Base-by-base conservation (phyloP, 371 early-diverging fungal genomes). In the Circinella umbellata region DNA sequence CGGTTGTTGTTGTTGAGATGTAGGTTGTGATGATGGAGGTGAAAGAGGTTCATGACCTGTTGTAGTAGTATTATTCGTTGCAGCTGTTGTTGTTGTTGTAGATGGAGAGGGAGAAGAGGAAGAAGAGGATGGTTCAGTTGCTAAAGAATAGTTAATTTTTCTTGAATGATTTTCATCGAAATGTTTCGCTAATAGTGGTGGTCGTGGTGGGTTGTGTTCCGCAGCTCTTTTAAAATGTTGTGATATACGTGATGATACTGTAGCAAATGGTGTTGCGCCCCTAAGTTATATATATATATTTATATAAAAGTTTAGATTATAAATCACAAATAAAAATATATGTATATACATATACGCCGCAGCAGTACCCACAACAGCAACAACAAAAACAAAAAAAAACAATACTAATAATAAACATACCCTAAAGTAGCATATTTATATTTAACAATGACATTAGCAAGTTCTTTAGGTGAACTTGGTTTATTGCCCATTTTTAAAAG, bases 201-300 rank as follows among this genome's bases (percentile, higher is more conserved):
- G 84, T 46, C 93, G 85, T 6, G 93, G 93, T n/a, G 92, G 92
- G 48, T 87, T 86, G 73, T 91, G 91, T 67, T 91, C 90, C 11
- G 88, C 85, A 20, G 89, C 90, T 51, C 93, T 86, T 74, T 92
- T 92, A 69, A 92, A 94, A 72, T 94, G 94, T 72, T 93, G 93
- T 9, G 93, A 93, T 69, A 94, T 94, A 42, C 94, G 88, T 35
- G 94, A 94, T 9, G 93, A 93, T 17, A 94, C 93, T 8, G 94
- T 94, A 6, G 93, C 94, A 80, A 92, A 92, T 9, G 94, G 94
- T 17, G 94, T 94, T 34, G 91, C 88, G 65, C 94, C 94, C 47
- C 86, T 87, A 27, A 27, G 27, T 27, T 27, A 64, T n/a, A 42
- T 11, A 42, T 42, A 3, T 42, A 42, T 11, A 42, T 39, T 39